Evolutionary conservation across 2,329 filamentous ascomycete species (phyloP), one percentile per base, ranked within the genome.

Genomic region (Ophiosphaerella narmari): DNA sequence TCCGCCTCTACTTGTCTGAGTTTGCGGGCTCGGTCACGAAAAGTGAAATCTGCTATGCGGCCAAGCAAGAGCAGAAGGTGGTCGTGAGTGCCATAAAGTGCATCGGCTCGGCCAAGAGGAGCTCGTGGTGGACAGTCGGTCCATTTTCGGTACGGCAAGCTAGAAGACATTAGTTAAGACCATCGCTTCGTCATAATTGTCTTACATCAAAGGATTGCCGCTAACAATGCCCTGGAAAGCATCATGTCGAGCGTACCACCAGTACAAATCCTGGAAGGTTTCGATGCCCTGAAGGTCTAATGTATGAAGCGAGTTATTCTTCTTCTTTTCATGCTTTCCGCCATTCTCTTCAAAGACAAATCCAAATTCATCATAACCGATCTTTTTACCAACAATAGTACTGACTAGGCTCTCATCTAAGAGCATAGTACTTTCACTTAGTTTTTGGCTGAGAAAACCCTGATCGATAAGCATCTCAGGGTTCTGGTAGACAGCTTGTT

Each of bases 161-260:
- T 95, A 43, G 7, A 12, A 36, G 7, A 8, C 50, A 44, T 74
- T 46, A 76, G 69, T 43, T 18, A 8, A 3, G 16, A 12, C 11
- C 35, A n/a, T 14, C 39, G 23, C 32, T 12, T 11, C 3, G 7
- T 5, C 14, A n/a, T 32, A 7, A 14, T 1, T 8, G 8, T 2
- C 91, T 81, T 78, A 96, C 91, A 97, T 87, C 39, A 95, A 78
- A 54, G 82, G 82, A 36, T 93, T 92, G 7, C 91, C 93, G 59
- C 92, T 94, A 21, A 97, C 78, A 53, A 97, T 84, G 68, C 90
- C 91, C 71, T 97, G 93, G 62, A 93, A 95, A 7, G 89, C 85
- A 70, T 97, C 94, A 78, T 97, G 94, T 73, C 96, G 96, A 63
- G 84, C 87, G 70, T 92, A 97, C 89, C 91, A 97, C 92, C 93